These are phyloP conservation scores for Adansonia madagascariensis DNA, from an alignment of 441 rosid species.

Conservation along the genomic window DNA sequence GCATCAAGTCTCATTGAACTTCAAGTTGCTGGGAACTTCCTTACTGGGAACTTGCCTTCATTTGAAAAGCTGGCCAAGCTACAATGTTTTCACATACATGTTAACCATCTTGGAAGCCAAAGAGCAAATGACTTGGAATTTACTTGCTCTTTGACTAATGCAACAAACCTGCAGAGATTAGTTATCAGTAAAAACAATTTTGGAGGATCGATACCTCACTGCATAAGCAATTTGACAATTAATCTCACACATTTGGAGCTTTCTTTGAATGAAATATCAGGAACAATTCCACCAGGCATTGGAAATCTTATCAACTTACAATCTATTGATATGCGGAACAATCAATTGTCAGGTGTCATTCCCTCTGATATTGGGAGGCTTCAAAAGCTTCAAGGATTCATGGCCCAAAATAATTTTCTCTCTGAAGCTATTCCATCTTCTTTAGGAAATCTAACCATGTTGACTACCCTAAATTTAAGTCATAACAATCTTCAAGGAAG, in stretches of 20 bases:
- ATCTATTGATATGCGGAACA: too few relatives aligned
- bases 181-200: not conserved
- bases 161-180: not conserved
- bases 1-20: conserved; percentile 8
- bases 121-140: not conserved
- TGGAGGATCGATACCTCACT: not conserved
- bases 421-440: not conserved
- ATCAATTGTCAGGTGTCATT: too few relatives aligned
- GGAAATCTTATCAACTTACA: too few relatives aligned
- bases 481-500: not conserved
- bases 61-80: conserved; percentile 24
- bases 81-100: not conserved
- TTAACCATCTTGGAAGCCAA: conserved; percentile 4
- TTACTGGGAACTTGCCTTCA: conserved; percentile 25
- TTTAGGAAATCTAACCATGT: not conserved
- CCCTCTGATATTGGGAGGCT: too few relatives aligned
- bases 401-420: not conserved
- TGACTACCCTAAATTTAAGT: not conserved
- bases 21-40: not conserved
- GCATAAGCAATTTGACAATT: conserved; percentile 17
- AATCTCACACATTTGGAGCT: not conserved
- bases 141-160: conserved; percentile 14
- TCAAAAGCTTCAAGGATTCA: too few relatives aligned
- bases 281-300: conserved; percentile 10
- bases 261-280: not conserved